These are phyloP conservation scores for Trametes villosa DNA, from an alignment of 768 basidiomycete species.

Conservation along the genomic window DNA sequence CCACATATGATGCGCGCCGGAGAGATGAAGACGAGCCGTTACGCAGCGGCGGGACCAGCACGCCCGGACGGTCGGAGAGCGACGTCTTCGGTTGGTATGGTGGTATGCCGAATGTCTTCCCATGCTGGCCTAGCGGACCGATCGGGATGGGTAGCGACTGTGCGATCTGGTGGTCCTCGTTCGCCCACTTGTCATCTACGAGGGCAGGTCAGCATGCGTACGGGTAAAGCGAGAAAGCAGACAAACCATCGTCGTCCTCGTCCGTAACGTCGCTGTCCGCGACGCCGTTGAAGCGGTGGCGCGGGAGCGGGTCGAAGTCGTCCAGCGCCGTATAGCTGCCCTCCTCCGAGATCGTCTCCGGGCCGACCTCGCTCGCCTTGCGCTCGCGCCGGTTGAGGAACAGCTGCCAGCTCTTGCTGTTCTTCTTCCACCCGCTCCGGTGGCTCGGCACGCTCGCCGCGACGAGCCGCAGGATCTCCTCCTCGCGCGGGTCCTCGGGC, in stretches of 20 bases:
- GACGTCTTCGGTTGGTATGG: slow-evolving; percentile 61
- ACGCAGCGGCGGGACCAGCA: slow-evolving; percentile 35
- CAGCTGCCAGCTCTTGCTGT: slow-evolving; percentile 65
- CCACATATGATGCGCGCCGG: slow-evolving; percentile 62
- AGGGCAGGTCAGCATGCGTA: not conserved
- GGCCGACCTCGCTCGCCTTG: slow-evolving; percentile 18
- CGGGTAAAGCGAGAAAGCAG: not conserved
- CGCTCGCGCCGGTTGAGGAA: slow-evolving; percentile 49
- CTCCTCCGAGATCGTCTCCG: slow-evolving; percentile 32
- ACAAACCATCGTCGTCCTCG: slow-evolving; percentile 19
- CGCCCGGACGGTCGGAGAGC: slow-evolving; percentile 43
- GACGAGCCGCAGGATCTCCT: slow-evolving; percentile 62
- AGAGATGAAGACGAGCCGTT: slow-evolving; percentile 49
- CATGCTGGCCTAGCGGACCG: slow-evolving; percentile 36
- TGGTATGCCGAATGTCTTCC: slow-evolving; percentile 51
- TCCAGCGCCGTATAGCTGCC: slow-evolving; percentile 31
- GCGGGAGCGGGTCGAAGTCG: slow-evolving; percentile 15
- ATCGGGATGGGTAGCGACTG: slow-evolving; percentile 71
- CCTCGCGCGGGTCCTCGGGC: slow-evolving; percentile 46
- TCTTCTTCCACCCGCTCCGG: slow-evolving; percentile 68
- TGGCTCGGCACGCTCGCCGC: slow-evolving; percentile 74
- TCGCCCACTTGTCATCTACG: slow-evolving; percentile 19
- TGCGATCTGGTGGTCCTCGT: slow-evolving; percentile 37
- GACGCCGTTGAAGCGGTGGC: slow-evolving; percentile 7
- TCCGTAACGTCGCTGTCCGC: slow-evolving; percentile 23